Conservation (phyloP, 1,139 yeast genomes). For the Nakaseomyces bracarensis region DNA sequence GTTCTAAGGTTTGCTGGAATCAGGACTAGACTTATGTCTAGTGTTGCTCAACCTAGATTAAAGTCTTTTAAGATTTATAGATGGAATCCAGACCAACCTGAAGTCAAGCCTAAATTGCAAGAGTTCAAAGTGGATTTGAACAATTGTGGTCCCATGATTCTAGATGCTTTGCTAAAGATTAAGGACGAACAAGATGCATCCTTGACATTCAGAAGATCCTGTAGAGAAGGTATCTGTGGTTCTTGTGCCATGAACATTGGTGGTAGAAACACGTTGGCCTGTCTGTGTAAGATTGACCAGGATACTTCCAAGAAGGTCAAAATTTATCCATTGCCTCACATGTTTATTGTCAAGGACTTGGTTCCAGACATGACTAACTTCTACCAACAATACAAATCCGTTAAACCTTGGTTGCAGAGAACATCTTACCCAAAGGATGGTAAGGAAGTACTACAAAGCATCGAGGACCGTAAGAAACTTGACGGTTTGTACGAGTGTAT, state of each 20-base stretch:
- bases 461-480: slow-evolving; percentile 90
- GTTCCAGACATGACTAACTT: slow-evolving; percentile 97
- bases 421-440: slow-evolving; percentile 77
- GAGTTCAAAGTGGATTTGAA: slow-evolving; percentile 78
- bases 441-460: slow-evolving; percentile 82
- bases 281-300: slow-evolving; percentile 88
- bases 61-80: slow-evolving; percentile 90
- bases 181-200: slow-evolving; percentile 96
- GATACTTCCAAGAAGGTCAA: slow-evolving; percentile 68
- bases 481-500: slow-evolving; percentile 97
- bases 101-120: slow-evolving; percentile 81
- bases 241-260: slow-evolving; percentile 99
- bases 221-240: slow-evolving; percentile 99
- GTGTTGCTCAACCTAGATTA: slow-evolving; percentile 39
- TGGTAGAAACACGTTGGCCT: slow-evolving; percentile 93
- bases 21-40: not conserved
- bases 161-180: slow-evolving; percentile 89
- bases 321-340: slow-evolving; percentile 96
- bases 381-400: slow-evolving; percentile 96
- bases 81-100: slow-evolving; percentile 98
- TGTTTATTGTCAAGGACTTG: slow-evolving; percentile 93
- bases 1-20: slow-evolving; percentile 1
- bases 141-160: slow-evolving; percentile 94
- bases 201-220: slow-evolving; percentile 92
- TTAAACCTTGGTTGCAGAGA: slow-evolving; percentile 93